phyloP scores from a whole-genome alignment of 2,329 filamentous ascomycete genomes.

The Aaosphaeria arxii region DNA sequence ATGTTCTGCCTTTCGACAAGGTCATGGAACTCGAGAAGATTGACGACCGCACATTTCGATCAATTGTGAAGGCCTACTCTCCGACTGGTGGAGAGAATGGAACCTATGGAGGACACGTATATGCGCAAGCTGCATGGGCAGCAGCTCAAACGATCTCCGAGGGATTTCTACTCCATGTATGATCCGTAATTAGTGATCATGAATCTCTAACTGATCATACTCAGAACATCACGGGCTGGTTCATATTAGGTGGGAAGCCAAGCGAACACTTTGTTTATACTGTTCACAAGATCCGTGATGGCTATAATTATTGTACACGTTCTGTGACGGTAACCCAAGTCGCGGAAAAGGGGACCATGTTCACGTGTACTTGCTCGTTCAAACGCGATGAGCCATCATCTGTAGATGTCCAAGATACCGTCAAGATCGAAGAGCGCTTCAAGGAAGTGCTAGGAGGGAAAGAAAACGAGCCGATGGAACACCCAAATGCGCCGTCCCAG shows the following conservation, averaged over 20 bases:
- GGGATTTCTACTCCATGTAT: conserved; percentile 52
- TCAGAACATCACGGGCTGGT: conserved; percentile 51
- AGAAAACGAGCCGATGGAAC: conserved; percentile 26
- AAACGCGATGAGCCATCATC: conserved; percentile 43
- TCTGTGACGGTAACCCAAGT: conserved; percentile 52
- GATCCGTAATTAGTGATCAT: conserved; percentile 2
- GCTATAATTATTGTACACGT: conserved; percentile 51
- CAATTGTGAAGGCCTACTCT: conserved; percentile 40
- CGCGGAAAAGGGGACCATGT: conserved; percentile 45
- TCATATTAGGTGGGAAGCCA: conserved; percentile 47
- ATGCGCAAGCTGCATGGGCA: conserved; percentile 56
- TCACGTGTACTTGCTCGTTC: conserved; percentile 53
- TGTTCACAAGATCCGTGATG: conserved; percentile 51
- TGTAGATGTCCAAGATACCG: conserved; percentile 31
- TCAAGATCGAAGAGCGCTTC: conserved; percentile 37
- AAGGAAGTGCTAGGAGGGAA: conserved; percentile 30
- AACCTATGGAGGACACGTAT: conserved; percentile 57
- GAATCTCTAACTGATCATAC: not conserved
- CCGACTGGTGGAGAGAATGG: conserved; percentile 40
- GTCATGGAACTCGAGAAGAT: conserved; percentile 42
- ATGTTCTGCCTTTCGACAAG: conserved; percentile 38
- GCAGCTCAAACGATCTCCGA: conserved; percentile 52
- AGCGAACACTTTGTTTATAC: conserved; percentile 51
- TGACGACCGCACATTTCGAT: conserved; percentile 39
- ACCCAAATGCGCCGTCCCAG: conserved; percentile 15